These are phyloP conservation scores for Cryptosporidium parvum DNA, from an alignment of 169 alveolate genomes.

Conservation along the genomic window DNA sequence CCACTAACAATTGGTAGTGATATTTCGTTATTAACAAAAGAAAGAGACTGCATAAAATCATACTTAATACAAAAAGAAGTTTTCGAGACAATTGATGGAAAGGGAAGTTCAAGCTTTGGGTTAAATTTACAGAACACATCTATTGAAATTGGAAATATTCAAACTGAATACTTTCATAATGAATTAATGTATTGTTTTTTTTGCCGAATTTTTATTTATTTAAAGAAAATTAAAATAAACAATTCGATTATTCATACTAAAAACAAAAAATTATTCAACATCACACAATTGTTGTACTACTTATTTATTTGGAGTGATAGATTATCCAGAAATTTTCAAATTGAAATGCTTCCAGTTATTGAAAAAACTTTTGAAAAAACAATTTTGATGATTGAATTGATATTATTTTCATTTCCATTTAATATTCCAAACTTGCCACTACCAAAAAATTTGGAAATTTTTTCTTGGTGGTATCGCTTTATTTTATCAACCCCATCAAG, in stretches of 20 bases:
- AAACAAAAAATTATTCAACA: neutral
- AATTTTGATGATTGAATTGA: conserved; percentile 22
- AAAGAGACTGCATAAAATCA: conserved; percentile 53
- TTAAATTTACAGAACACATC: conserved; percentile 21
- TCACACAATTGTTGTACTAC: conserved; percentile 26
- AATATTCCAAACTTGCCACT: conserved; percentile 5
- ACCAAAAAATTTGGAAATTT: neutral
- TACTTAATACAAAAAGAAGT: conserved; percentile 25
- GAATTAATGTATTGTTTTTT: conserved; percentile 42
- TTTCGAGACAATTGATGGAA: neutral
- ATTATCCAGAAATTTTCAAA: neutral
- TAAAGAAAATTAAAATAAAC: neutral
- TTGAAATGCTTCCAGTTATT: conserved; percentile 2
- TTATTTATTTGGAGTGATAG: conserved; percentile 56
- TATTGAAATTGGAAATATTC: conserved; percentile 33
- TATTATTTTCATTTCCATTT: conserved; percentile 25
- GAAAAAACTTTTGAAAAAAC: conserved; percentile 2
- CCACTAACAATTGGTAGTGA: conserved; percentile 20
- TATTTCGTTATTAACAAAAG: conserved; percentile 23
- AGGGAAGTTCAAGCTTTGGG: conserved; percentile 18
- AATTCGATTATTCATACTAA: neutral
- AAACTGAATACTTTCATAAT: conserved; percentile 8
- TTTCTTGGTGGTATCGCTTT: conserved; percentile 53
- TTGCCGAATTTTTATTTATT: neutral
- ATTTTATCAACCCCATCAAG: conserved; percentile 14